Evolutionary conservation across 2,329 filamentous ascomycete genomes (phyloP), one percentile per base, ranked within the genome.

Genomic region (Colletotrichum sp.): DNA sequence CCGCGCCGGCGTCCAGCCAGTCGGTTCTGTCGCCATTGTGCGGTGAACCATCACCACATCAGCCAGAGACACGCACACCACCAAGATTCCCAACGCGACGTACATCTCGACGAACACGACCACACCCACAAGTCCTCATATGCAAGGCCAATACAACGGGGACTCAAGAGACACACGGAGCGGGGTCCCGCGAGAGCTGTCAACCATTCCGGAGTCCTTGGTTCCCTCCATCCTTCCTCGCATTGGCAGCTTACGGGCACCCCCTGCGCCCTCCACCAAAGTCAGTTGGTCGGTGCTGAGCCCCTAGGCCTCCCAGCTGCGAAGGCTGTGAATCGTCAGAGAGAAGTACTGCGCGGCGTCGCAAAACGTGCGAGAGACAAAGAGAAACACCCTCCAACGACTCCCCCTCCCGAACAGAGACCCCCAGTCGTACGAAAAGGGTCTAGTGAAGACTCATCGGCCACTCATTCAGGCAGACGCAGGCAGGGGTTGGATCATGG

Each of bases 361-460:
- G 36, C 21, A 49, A 16, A 60, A 30, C 34, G 57, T 65, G 36
- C 34, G 63, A 69, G 69, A 32, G 57, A 49, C 69, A 39, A 34
- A n/a, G 30, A 21, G 44, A 24, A n/a, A 30, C 44, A 39, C 63
- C 64, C 63, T 68, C 24, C 36, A 32, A 32, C 44, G 15, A 24
- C 60, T 26, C 72, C 63, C 39, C 36, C 26, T 32, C 32, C 39
- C 32, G 59, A 36, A 62, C n/a, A 63, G 28, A 60, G 52, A 62
- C 55, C 30, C 59, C 28, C 30, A 15, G 16, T 18, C 59, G 36
- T 24, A 72, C 69, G 24, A 72, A 75, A 72, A 7, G 15, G 63
- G 73, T 15, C 18, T 68, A 72, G 73, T 57, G 26, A 73, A 69
- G 57, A 76, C 74, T 76, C 74, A 76, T 66, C 74, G 64, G 65